Base-by-base conservation (phyloP, 1,284 basidiomycete species). In the Chondrostereum purpureum region DNA sequence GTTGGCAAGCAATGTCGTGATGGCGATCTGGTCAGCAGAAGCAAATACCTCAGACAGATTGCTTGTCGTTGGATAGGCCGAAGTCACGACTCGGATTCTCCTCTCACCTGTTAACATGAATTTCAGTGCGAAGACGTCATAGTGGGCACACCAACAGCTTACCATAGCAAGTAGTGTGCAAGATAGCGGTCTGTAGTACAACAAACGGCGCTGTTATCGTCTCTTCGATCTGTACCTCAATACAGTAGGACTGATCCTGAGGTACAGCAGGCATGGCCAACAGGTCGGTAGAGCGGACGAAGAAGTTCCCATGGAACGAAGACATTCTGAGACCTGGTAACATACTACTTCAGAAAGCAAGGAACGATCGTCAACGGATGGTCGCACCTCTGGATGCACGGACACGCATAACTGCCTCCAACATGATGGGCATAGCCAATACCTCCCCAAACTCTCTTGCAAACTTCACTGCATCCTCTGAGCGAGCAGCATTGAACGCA, bases 241-340 rank as follows among this genome's bases (percentile, higher is more conserved):
- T 96, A 12, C 88, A 88, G 61, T 99, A 99, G 41, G 89, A 94
- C 65, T 97, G 92, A 60, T 99, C 94, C 56, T 91, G 83, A 8
- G 96, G 93, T 13, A 99, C 95, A 13, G 93, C 88, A 2, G 96
- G 95, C 76, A 99, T 88, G 2, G 95, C 93, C 23, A 99, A 78
- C 24, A 99, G 75, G 68, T 99, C 96, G 23, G 95, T 98, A 10
- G 94, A 97, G 42, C 96, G 86, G 44, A 98, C 93, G 64, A 99
- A 99, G 73, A 99, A 99, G 75, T 99, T 99, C 55, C 96, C 96
- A 59, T 99, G 93, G 88, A 97, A 99, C 1, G 92, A 91, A 4
- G 92, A 86, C 86, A 98, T 93, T 48, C 96, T 87, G 46, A 99
- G 72, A 48, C 94, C 90, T 85, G 57, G 22, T 46, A 47, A 18